Base-by-base conservation (phyloP, 1,284 basidiomycete species). In the Microbotryomycetes sp. region DNA sequence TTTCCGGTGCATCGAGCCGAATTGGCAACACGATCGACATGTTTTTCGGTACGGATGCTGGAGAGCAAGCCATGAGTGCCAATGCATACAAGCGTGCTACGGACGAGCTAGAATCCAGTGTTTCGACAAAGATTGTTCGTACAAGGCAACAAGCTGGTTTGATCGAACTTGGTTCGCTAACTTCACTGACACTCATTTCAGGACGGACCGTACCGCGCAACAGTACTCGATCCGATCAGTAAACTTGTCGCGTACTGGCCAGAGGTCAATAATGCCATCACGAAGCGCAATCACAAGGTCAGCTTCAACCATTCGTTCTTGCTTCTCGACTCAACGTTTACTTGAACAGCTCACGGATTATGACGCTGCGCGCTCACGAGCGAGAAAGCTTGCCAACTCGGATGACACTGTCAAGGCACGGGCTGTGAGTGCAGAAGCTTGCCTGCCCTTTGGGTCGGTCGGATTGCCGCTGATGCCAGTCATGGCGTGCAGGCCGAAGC, bases 221-320 rank as follows among this genome's bases (percentile, higher is more conserved):
- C 93, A 16, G 88, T 98, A 47, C 85, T 96, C 62, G 96, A 98
- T 74, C 94, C 94, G 4, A 79, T 94, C 1, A 91, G 94, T 2
- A 96, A 94, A 79, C 90, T 98, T 82, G 91, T 89, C 74, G 85
- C 87, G 1, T 97, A 97, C 77, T 97, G 94, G 78, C 90, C 91
- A 4, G 81, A 91, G 52, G 85, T 97, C 73, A 97, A 97, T 75
- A 89, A 93, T 64, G 89, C 92, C 59, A 91, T 99, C 68, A 73
- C 84, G 49, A 99, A 99, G 78, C 83, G 96, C 54, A 89, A 93
- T 78, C 93, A 97, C 80, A 99, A 98, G 84, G 91, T 91, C 56
- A 41, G 76, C 56, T 21, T 46, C 51, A 18, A 29, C 13, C 26
- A n/a, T 51, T 24, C 21, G 11, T n/a, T 59, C 21, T 59, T 4